Conservation (phyloP, 2,329 filamentous ascomycete species). For the Neoarthrinium moseri region DNA sequence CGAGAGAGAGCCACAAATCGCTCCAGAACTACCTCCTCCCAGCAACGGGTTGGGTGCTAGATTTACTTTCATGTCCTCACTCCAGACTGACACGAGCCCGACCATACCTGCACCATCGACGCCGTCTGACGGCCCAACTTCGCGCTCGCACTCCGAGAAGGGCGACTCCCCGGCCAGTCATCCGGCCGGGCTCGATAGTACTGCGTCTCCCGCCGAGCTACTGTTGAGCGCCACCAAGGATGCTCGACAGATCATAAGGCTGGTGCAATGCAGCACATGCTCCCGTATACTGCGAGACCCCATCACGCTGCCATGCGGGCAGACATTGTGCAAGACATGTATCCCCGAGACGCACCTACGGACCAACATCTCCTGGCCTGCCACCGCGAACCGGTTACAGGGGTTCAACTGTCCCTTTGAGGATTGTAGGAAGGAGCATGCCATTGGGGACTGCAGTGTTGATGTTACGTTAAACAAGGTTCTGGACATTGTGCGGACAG, state of each 20-base stretch:
- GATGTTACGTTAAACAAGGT: conserved; percentile 77
- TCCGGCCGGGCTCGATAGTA: conserved; percentile 17
- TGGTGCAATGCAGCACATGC: conserved; percentile 78
- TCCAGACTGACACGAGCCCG: conserved; percentile 16
- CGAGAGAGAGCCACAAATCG: too few relatives aligned
- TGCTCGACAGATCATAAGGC: conserved; percentile 64
- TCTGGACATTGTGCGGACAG: conserved; percentile 57
- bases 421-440: conserved; percentile 69
- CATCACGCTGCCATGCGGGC: conserved; percentile 78
- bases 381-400: conserved; percentile 60
- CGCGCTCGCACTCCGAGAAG: conserved; percentile 16
- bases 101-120: conserved; percentile 18
- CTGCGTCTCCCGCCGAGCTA: conserved; percentile 16
- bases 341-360: conserved; percentile 66
- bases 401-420: conserved; percentile 74
- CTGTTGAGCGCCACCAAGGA: conserved; percentile 49
- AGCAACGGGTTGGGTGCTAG: conserved; percentile 1
- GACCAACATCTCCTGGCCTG: conserved; percentile 75
- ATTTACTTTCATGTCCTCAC: conserved; percentile 26
- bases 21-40: neutral
- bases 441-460: conserved; percentile 70
- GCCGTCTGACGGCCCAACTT: conserved; percentile 15
- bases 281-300: conserved; percentile 66
- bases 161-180: conserved; percentile 14
- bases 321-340: conserved; percentile 73